Percentiles rank a stretch among this genome's conserved stretches.
These are phyloP conservation scores for Dichomitus squalens DNA, from an alignment of 1,284 basidiomycete species.

Conservation along the genomic window DNA sequence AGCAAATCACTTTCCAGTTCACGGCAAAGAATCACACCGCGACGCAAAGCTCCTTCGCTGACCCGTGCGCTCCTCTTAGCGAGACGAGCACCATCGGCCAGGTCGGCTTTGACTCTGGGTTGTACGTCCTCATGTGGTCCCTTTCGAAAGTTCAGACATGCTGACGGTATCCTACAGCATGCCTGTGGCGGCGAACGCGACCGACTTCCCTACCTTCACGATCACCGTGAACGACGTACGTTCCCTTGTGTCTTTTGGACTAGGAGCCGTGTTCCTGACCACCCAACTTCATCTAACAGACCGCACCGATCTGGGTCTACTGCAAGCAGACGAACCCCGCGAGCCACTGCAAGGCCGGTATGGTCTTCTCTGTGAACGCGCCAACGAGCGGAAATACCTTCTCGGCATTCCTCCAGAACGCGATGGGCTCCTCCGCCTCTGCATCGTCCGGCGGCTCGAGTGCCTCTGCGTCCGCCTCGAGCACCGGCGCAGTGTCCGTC, in stretches of 20 bases:
- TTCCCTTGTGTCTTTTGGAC: too few species aligned
- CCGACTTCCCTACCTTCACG: slow-evolving; percentile 52
- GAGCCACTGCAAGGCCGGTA: slow-evolving; percentile 58
- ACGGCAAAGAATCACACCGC: slow-evolving; percentile 48
- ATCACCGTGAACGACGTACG: slow-evolving; percentile 57
- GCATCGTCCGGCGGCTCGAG: slow-evolving; percentile 1
- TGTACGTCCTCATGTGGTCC: too few species aligned
- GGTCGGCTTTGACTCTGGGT: slow-evolving; percentile 64
- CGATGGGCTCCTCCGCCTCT: slow-evolving; percentile 23
- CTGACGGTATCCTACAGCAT: slow-evolving; percentile 37
- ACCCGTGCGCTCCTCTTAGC: slow-evolving; percentile 53
- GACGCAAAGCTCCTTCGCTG: slow-evolving; percentile 59
- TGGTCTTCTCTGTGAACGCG: slow-evolving; percentile 70
- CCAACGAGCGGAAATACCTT: slow-evolving; percentile 58
- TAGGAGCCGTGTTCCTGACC: slow-evolving; percentile 4
- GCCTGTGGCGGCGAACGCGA: slow-evolving; percentile 46
- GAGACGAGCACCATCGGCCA: slow-evolving; percentile 50
- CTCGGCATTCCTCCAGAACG: slow-evolving; percentile 51
- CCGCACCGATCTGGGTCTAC: slow-evolving; percentile 61
- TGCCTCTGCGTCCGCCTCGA: slow-evolving; percentile 1
- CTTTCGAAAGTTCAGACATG: too few species aligned
- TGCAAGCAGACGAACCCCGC: slow-evolving; percentile 53
- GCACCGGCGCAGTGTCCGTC: slow-evolving; percentile 4
- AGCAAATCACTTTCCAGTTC: slow-evolving; percentile 67
- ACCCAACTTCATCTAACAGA: slow-evolving; percentile 28